Evolutionary conservation across 495 filamentous ascomycete genomes (phyloP), one percentile per base, ranked within the genome.

Genomic region (Penicillium pulvis): DNA sequence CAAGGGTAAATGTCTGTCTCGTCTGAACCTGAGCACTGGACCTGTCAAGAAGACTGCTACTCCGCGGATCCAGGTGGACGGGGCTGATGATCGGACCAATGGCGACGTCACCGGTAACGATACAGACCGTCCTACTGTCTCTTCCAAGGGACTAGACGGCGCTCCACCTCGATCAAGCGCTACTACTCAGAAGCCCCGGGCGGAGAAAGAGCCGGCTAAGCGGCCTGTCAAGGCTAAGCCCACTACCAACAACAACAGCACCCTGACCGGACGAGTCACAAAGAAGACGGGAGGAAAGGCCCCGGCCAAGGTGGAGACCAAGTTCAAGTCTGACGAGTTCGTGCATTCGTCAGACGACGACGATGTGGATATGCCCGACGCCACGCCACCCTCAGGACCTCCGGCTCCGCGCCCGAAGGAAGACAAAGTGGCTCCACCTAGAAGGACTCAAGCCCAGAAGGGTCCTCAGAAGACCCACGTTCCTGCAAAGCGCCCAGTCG

Each of bases 1-100:
- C 20, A 91, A 92, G 69, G 91, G 91, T 17, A 92, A 87, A 58
- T 84, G 84, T 53, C 78, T 96, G 9, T 96, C 92, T 59, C 87
- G 85, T 60, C 79, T 97, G 35, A 81, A 85, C 41, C 79, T 93
- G 31, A 68, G 65, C 50, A 84, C 79, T 58, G 83, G 83, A 3
- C 80, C 82, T 5, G 71, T 82, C 28, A 79, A 81, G 48, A 84
- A 83, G 46, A 53, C 77, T 11, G 53, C 65, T 45, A 79, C 81
- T 4, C 83, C 88, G 7, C 82, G 82, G 64, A 81, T 83, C 63
- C 79, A 84, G 55, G 71, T 79, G n/a, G 77, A 85, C 36, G 80
- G 81, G 46, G 70, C 81, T 10, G 85, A 86, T 12, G 80, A 82
- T 7, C 71, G 77, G 46, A 60, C 71, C 52, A 75, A 73, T 50